Evolutionary conservation across 495 filamentous ascomycete species (phyloP).

Genomic region (Xylaria castorea): DNA sequence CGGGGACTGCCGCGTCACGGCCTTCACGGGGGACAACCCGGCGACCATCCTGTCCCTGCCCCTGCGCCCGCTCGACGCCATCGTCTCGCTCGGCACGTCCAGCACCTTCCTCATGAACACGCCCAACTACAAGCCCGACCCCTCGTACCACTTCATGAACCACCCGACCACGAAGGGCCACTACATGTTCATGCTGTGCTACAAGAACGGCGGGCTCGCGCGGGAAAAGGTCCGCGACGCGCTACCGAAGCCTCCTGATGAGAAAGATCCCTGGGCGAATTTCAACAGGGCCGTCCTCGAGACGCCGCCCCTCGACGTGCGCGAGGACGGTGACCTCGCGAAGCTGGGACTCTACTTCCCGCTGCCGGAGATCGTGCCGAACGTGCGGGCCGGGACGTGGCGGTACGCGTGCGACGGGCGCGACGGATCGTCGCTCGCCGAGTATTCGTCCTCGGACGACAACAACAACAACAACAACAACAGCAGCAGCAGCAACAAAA

Average conservation of each 20-base stretch:
- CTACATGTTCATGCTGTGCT: conserved; percentile 99
- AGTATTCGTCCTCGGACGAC: conserved; percentile 30
- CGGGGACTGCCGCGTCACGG: conserved; percentile 73
- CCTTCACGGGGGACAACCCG: conserved; percentile 96
- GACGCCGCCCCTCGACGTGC: conserved; percentile 71
- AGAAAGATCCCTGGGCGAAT: conserved; percentile 67
- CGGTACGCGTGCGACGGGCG: conserved; percentile 69
- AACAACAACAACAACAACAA: conserved; percentile 25
- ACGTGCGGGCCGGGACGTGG: conserved; percentile 82
- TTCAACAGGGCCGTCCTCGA: conserved; percentile 75
- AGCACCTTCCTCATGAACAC: conserved; percentile 98
- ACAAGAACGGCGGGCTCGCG: conserved; percentile 95
- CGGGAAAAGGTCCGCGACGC: conserved; percentile 86
- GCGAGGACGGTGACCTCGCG: conserved; percentile 60
- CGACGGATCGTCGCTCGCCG: conserved; percentile 55
- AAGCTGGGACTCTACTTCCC: conserved; percentile 94
- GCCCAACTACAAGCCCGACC: conserved; percentile 84
- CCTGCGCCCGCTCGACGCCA: conserved; percentile 83
- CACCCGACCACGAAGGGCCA: conserved; percentile 81
- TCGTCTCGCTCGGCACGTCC: conserved; percentile 91
- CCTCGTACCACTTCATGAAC: conserved; percentile 88
- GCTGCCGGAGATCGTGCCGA: conserved; percentile 93
- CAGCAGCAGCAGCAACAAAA: too few species aligned
- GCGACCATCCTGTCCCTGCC: conserved; percentile 92
- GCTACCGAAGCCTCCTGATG: conserved; percentile 52